Evolutionary conservation across 345 rosid species (phyloP), one percentile per base, ranked within the genome.

Genomic region (Eutrema japonicum): DNA sequence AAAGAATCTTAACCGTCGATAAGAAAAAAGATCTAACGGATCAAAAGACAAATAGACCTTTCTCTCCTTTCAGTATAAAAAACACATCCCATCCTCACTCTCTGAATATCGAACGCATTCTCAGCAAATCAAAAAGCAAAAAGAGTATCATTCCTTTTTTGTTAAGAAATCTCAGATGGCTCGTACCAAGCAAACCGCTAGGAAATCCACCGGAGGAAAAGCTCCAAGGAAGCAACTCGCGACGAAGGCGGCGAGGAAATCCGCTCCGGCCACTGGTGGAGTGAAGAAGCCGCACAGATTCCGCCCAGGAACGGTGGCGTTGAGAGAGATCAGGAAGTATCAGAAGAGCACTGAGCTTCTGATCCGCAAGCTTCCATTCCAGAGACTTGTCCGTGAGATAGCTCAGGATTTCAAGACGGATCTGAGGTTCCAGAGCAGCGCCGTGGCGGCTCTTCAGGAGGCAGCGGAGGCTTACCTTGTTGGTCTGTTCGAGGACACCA

Each of bases 371-470:
- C 78, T 75, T 16, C 78, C 74, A 0, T 75, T 75, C 57, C 78
- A 75, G 69, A 11, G 78, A 0, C 3, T 75, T 27, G 87, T 83
- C 46, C 85, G 90, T 53, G 88, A 86, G 75, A 86, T 86, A 0
- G 88, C 88, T 36, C 90, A 86, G 58, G 88, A 86, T n/a, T 86
- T 86, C 81, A 86, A 86, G 58, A 84, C 88, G 6, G 90, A 84
- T 79, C 80, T 86, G 33, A 75, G 90, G 78, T 86, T 86, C 71
- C 90, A 84, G 63, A 84, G 90, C 30, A 79, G 83, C 8, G 88
- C 88, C 4, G 90, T 86, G 1, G 78, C 85, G 2, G 90, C 90
- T 16, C 78, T 86, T 1, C 88, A 86, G 43, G 90, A 86, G 22
- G 88, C 86, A 0, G 86, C 90, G 0, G 90, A 86, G 55, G 90